Base-by-base conservation (phyloP, 2,329 filamentous ascomycete genomes). In the Exophiala aquamarina region DNA sequence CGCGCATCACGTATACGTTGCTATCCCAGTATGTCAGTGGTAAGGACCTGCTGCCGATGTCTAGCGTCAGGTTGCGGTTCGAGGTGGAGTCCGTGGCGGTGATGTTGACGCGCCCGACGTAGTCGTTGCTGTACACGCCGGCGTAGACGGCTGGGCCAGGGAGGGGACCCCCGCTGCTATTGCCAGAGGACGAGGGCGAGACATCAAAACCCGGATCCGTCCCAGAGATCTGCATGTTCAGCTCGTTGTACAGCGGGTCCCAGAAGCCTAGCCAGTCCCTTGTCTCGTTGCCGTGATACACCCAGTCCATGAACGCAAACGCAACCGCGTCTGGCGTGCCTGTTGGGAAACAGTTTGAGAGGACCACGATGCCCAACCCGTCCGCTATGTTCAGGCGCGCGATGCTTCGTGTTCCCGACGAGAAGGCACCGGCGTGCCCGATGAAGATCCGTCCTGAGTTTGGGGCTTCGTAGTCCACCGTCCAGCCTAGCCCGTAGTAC, bases 401-500 rank as follows among this genome's bases (percentile, higher is more conserved):
- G 14, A 15, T n/a, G 9, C 26, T 20, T 14, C 41, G 28, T 19
- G 41, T 28, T 11, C 41, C 41, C 17, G 14, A n/a, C 3, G 28
- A 35, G 31, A 44, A 44, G 4, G 41, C 41, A 18, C 41, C 41
- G 13, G 41, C 41, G 19, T 44, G 41, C 13, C 32, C 41, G 31
- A 44, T 4, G 15, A 44, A 44, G 17, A 44, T 17, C 14, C 20
- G 20, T 17, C 41, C 41, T n/a, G 41, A 35, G 13, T n/a, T 6
- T 18, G 32, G 32, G 11, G 40, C 8, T 9, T 35, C n/a, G 31
- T 44, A 44, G 29, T 44, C 41, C 15, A 44, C 19, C 17, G 34
- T 44, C 41, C 41, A 44, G 28, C 41, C 41, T 9, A 44, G 31
- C 4, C 41, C 41, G 18, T 44, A 44, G 41, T 34, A 44, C 4